Percentiles rank a stretch among this genome's conserved stretches.
These are phyloP conservation scores for Stentor roeselii DNA, from an alignment of 73 alveolate genomes.

Conservation along the genomic window DNA sequence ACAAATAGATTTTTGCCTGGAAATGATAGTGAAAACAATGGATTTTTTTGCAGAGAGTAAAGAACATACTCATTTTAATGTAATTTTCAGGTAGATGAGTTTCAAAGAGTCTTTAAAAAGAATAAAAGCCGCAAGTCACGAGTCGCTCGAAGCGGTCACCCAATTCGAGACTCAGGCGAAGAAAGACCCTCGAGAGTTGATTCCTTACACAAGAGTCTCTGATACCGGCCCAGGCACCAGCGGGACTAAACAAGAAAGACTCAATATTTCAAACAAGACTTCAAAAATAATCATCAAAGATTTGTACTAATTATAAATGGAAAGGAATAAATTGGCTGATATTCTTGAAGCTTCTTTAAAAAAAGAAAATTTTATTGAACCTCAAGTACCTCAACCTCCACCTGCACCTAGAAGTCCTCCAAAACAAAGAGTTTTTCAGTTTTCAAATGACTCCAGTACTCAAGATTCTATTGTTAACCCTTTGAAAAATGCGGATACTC, in stretches of 20 bases:
- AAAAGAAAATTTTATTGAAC: neutral
- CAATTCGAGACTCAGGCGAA: slow-evolving; percentile 1
- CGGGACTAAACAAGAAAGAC: too few relatives aligned
- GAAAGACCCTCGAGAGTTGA: slow-evolving; percentile 20
- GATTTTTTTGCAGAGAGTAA: slow-evolving; percentile 9
- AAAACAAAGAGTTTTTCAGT: too few relatives aligned
- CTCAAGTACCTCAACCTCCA: neutral
- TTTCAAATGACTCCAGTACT: neutral
- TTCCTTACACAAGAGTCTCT: slow-evolving; percentile 21
- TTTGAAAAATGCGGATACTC: too few relatives aligned
- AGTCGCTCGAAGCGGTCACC: slow-evolving; percentile 4
- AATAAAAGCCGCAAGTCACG: neutral
- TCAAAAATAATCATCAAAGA: too few relatives aligned
- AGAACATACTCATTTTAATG: slow-evolving; percentile 9
- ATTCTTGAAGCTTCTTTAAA: neutral
- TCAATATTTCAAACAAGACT: too few relatives aligned
- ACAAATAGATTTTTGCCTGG: slow-evolving; percentile 1
- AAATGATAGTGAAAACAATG: neutral
- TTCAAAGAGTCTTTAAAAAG: slow-evolving; percentile 12
- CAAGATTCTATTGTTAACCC: neutral
- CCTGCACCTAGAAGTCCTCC: neutral
- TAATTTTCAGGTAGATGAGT: neutral
- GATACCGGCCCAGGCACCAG: slow-evolving; percentile 26
- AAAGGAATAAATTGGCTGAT: neutral
- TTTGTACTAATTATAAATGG: too few relatives aligned